Conservation (phyloP, 2,329 filamentous ascomycete species). For the Alternaria sp. region DNA sequence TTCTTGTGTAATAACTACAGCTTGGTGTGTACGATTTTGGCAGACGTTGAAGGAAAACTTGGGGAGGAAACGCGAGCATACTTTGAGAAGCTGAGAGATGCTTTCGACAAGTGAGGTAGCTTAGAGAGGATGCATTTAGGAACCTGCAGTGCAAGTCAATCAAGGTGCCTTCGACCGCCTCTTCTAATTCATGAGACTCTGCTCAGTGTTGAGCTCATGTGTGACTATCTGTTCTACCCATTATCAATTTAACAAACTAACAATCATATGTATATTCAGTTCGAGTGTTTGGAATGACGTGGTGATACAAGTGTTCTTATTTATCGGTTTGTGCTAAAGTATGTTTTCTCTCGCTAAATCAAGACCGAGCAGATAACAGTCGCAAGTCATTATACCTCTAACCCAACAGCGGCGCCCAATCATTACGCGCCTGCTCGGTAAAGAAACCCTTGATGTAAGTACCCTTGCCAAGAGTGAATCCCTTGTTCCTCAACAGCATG, state of each 20-base stretch:
- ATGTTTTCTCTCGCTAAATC: not conserved
- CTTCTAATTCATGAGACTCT: not conserved
- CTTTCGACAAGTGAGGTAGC: slow-evolving; percentile 41
- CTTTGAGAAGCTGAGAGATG: slow-evolving; percentile 69
- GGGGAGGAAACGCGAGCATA: slow-evolving; percentile 77
- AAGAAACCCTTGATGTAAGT: slow-evolving; percentile 28
- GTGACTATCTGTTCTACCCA: not conserved
- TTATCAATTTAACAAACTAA: not conserved
- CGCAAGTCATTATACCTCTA: slow-evolving; percentile 1
- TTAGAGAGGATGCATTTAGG: not conserved
- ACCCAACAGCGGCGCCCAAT: slow-evolving; percentile 32
- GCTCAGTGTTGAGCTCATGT: not conserved
- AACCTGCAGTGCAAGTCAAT: not conserved
- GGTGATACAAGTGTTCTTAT: too few relatives aligned
- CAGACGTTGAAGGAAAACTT: slow-evolving; percentile 73
- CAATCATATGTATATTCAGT: not conserved
- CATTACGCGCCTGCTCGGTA: slow-evolving; percentile 31
- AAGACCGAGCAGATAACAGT: not conserved
- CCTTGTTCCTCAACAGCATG: slow-evolving; percentile 32
- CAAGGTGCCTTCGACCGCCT: not conserved
- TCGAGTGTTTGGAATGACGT: not conserved
- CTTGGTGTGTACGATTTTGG: slow-evolving; percentile 88
- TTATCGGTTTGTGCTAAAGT: not conserved
- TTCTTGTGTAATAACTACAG: slow-evolving; percentile 98
- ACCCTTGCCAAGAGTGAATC: slow-evolving; percentile 31